Conservation (phyloP, 306 rosid genomes). For the Prunus kanzakura region DNA sequence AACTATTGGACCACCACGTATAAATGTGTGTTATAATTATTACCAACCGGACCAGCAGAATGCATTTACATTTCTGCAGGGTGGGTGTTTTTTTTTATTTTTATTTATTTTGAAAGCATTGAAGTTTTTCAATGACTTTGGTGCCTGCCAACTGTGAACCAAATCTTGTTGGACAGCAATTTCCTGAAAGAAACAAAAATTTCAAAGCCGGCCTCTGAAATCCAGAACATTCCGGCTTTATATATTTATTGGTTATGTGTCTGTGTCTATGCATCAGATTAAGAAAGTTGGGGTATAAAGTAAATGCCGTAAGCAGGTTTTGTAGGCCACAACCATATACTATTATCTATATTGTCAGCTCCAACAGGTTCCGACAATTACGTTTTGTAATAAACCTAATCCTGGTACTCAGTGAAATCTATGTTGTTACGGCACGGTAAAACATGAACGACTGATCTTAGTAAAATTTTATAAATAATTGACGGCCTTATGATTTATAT, state of each 20-base stretch:
- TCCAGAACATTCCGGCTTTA: conserved; percentile 34
- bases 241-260: conserved; percentile 24
- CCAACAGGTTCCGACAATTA: conserved; percentile 14
- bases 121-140: not conserved
- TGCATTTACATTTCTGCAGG: not conserved
- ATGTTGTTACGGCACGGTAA: too few relatives aligned
- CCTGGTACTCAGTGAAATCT: too few relatives aligned
- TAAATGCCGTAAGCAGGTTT: not conserved
- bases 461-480: too few relatives aligned
- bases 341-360: conserved; percentile 1
- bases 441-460: too few relatives aligned
- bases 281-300: not conserved
- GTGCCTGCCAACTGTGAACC: conserved; percentile 13
- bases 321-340: not conserved
- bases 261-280: not conserved
- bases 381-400: not conserved
- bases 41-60: too few relatives aligned
- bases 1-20: too few relatives aligned
- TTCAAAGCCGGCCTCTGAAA: conserved; percentile 30
- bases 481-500: not conserved
- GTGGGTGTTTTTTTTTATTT: not conserved
- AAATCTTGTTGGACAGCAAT: conserved; percentile 19
- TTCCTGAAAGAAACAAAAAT: conserved; percentile 9
- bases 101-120: not conserved
- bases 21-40: too few relatives aligned